Evolutionary conservation across 768 basidiomycete species (phyloP), one percentile per base, ranked within the genome.

Genomic region (Russula earlei): DNA sequence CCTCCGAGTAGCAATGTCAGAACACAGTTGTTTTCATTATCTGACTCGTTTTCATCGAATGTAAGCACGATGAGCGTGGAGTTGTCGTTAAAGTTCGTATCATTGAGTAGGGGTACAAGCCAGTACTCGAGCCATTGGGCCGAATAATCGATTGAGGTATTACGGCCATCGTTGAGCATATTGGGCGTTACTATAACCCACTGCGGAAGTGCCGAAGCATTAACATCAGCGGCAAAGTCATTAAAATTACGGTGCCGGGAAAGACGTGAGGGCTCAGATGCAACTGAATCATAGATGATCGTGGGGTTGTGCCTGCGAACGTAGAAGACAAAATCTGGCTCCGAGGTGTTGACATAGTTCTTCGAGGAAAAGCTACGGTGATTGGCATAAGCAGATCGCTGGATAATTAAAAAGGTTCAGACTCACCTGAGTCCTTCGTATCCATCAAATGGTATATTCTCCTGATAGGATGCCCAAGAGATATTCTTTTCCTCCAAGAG

Each of bases 121-220:
- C 77, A 84, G 61, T 67, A 78, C 22, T 63, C 59, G 25, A 81
- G 61, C 77, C 77, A 85, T 8, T 62, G 55, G 10, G 68, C 67
- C 4, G 72, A 67, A 58, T 76, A 81, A 53, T 70, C 75, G 58
- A 81, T 66, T 24, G 70, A 73, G 5, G 83, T 83, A 65, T 85
- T 81, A 56, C 83, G 83, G 1, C 69, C 81, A 59, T 83, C 83
- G 63, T 84, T 75, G 47, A 73, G 71, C 48, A 63, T 69, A 65
- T 85, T 84, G 12, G 83, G 83, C 1, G 83, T 84, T 51, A 85
- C 70, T 59, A 80, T 83, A 10, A 72, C 59, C 79, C 81, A 84
- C 52, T 83, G 82, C 11, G 82, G 76, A 40, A 85, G 66, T 2
- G 69, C 70, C 43, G 74, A 66, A 10, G 74, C 74, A 22, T 72